Base-by-base conservation (phyloP, 495 filamentous ascomycete species). In the Poronia punctata region DNA sequence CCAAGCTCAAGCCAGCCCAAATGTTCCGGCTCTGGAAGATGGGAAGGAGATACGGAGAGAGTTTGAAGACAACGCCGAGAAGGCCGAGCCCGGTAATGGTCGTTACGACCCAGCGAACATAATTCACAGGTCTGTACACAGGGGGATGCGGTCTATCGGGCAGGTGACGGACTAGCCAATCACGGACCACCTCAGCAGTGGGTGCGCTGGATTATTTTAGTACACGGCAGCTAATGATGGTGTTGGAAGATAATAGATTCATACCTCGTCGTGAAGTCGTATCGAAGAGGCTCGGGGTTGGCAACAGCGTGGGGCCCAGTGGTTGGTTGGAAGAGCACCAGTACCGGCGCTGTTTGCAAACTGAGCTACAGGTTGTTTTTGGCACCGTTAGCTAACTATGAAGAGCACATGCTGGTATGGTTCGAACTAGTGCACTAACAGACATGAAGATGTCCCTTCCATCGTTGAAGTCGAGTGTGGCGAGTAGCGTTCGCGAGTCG, bases 331-430 rank as follows among this genome's bases (percentile, higher is more conserved):
- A 94, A 97, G 34, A 95, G 56, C 25, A 90, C 71, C 16, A 99
- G 70, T 21, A 97, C 80, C 2, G 92, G 92, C 11, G 93, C 92
- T 25, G 92, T 94, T 80, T 95, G 90, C 26, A 99, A 78, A 67
- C 86, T 83, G 37, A 96, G 71, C 90, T 97, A 34, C 40, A 40
- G 4, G 24, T 3, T 6, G 28, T 19, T 56, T 29, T n/a, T n/a
- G 56, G 48, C 38, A n/a, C 31, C 19, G 21, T 5, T 10, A 25
- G 34, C 30, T 19, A 36, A 12, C 26, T 14, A 14, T 16, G 20
- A 22, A 24, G 12, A 20, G 31, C n/a, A 17, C 5, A 18, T 20
- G n/a, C 3, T 22, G 38, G 27, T 70, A 52, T 72, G 20, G 6
- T 19, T 15, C 2, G 19, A 2, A 23, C 3, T 10, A 28, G 24